These are phyloP conservation scores for Saccharomyces jurei DNA, from an alignment of 805 yeast genomes.

Conservation along the genomic window DNA sequence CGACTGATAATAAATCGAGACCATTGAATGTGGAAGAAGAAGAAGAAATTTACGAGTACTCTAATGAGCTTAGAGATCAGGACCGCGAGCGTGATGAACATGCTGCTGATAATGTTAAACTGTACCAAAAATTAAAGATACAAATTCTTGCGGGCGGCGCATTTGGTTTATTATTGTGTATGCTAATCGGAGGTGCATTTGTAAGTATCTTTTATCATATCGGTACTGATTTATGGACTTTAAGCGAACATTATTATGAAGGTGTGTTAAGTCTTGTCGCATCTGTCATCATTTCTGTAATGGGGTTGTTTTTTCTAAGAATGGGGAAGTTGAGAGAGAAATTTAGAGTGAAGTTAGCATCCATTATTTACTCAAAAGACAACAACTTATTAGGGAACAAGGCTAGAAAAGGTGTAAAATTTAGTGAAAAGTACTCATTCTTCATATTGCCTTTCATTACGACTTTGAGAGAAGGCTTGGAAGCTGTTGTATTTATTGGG, in stretches of 20 bases:
- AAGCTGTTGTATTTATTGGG: constrained; percentile 86
- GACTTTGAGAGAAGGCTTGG: constrained; percentile 81
- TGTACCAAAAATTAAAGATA: constrained; percentile 41
- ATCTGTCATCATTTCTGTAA: constrained; percentile 67
- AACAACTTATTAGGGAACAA: constrained; percentile 10
- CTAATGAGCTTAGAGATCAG: constrained; percentile 4
- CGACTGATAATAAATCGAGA: not conserved
- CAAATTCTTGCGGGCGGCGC: constrained; percentile 83
- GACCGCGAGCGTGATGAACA: constrained; percentile 10
- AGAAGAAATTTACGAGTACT: constrained; percentile 21
- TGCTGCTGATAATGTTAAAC: constrained; percentile 21
- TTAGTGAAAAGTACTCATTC: constrained; percentile 55
- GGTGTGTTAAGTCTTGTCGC: constrained; percentile 75
- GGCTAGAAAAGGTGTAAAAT: constrained; percentile 27
- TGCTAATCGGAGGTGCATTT: constrained; percentile 64
- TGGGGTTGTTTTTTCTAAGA: constrained; percentile 79
- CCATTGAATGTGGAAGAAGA: constrained; percentile 19
- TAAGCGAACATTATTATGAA: constrained; percentile 85
- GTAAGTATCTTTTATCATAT: constrained; percentile 62
- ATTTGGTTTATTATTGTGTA: constrained; percentile 60
- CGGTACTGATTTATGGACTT: constrained; percentile 81
- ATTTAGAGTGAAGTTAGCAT: constrained; percentile 60
- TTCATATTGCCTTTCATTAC: constrained; percentile 79
- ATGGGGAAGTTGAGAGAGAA: constrained; percentile 75
- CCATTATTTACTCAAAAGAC: constrained; percentile 30